Evolutionary conservation across 106 monocot genomes (phyloP), one percentile per base, ranked within the genome.

Genomic region (Allium fistulosum): DNA sequence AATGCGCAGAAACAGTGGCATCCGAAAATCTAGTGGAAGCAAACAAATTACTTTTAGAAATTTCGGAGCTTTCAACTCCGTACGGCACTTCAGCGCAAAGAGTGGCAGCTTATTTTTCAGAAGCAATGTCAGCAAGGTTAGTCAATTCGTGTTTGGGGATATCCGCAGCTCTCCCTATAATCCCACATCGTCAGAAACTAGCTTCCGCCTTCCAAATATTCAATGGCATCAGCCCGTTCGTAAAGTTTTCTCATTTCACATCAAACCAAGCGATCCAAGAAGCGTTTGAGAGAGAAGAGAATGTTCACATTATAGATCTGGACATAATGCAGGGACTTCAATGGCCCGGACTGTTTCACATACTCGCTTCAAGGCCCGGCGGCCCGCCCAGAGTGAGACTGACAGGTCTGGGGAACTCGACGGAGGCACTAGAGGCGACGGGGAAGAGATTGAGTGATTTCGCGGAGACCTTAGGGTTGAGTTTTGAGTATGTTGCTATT

Each of bases 281-380:
- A 65, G 96, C 92, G 10, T 92, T 96, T 74, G 88, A 88, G 70
- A 60, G 88, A 26, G 91, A 92, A 53, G 88, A 88, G 10, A 53
- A 86, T 11, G 96, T 96, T 9, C 96, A 96, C 76, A 91, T 96
- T 68, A 84, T 96, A 69, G 96, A 96, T 75, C 72, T 96, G 26
- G 96, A 92, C 67, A 88, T 96, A 59, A 96, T 96, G 96, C 96
- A 96, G 64, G 96, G 96, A 0, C 77, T 96, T 3, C 96, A 96
- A 62, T 96, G 96, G 96, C 96, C 92, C 10, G 96, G 88, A 0
- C 72, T 96, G 11, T 92, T 96, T 66, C 88, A 96, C 67, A 92
- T 92, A 46, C 84, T 96, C 11, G 91, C 96, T 0, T 88, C 96
- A 4, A 69, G 96, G 1, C 92, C 91, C 2, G 86, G 88, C 0